Evolutionary conservation across 2,329 filamentous ascomycete genomes (phyloP), one percentile per base, ranked within the genome.

Genomic region (Pseudocercospora vitis): DNA sequence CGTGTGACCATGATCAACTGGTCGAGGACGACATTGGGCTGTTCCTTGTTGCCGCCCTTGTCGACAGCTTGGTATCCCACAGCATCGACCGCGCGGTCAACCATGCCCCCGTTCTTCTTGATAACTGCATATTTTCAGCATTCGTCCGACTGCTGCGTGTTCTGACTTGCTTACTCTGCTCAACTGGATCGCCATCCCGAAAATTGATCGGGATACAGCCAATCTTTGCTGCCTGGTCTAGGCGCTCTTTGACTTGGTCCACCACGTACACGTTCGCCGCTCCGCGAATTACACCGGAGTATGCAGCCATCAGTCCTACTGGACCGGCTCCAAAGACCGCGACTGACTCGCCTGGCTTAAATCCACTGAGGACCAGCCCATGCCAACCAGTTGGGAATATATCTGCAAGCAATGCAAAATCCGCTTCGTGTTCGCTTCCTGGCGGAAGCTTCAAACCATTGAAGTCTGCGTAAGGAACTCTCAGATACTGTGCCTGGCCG

Each of bases 241-340:
- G 69, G 12, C 84, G 75, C 63, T 84, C 82, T 0, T 77, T 74
- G 0, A 86, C 82, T 21, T 79, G 79, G 57, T 87, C 85, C 3
- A 87, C 81, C 0, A 84, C 81, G 50, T 76, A 87, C 0, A 87
- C 80, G 11, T 74, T 77, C 7, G 78, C 81, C 1, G 83, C 84
- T 2, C 84, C 84, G 0, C 83, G 77, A 2, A 87, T 68, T 0
- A 80, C 68, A 0, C 79, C 84, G 0, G 78, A 83, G 66, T 86
- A 86, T 3, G 84, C 84, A 2, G 83, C 82, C 79, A 87, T 85
- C 3, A 86, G 68, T 1, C 84, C 84, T 1, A 87, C 83, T 0
- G 84, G 83, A 0, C 83, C 82, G 12, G 61, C 61, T 28, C 61
- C 84, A 54, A 86, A 86, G 1, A 86, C 78, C 1, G 82, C 83